A percentile compares a stretch with the other conserved stretches of the same genome.
These are phyloP conservation scores for Pythium dissimile DNA, from an alignment of 352 stramenopile species.

Conservation along the genomic window DNA sequence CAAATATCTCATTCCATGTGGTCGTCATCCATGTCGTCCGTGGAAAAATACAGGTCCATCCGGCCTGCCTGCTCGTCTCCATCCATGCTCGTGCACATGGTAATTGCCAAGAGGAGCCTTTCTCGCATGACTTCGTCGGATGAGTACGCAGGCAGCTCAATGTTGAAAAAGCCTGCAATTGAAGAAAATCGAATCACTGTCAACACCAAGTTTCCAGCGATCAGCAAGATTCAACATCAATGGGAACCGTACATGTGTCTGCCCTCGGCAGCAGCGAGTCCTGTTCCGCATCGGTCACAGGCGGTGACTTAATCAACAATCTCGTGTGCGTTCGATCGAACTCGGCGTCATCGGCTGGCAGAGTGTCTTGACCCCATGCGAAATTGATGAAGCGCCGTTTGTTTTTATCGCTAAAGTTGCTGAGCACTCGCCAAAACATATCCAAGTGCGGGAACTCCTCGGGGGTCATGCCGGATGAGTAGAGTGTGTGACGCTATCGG, in stretches of 20 bases:
- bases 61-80: slow-evolving; percentile 67
- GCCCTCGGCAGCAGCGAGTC: slow-evolving; percentile 68
- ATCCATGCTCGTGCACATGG: slow-evolving; percentile 79
- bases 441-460: slow-evolving; percentile 70
- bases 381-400: slow-evolving; percentile 85
- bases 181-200: neutral
- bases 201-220: neutral
- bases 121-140: slow-evolving; percentile 62
- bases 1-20: slow-evolving; percentile 47
- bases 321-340: slow-evolving; percentile 77
- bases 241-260: slow-evolving; percentile 59
- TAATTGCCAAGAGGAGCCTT: slow-evolving; percentile 71
- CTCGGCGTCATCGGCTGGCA: slow-evolving; percentile 73
- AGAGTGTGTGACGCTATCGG: slow-evolving; percentile 61
- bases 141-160: slow-evolving; percentile 78
- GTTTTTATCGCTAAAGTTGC: slow-evolving; percentile 62
- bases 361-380: slow-evolving; percentile 76
- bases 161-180: slow-evolving; percentile 72
- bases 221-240: neutral
- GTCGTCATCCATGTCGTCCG: slow-evolving; percentile 57
- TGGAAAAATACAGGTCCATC: slow-evolving; percentile 71
- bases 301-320: slow-evolving; percentile 65
- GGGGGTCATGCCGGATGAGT: slow-evolving; percentile 71
- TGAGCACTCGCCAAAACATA: slow-evolving; percentile 72
- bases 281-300: slow-evolving; percentile 31